Conservation (phyloP, 2,329 filamentous ascomycete species). For the Stachybotrys elegans region DNA sequence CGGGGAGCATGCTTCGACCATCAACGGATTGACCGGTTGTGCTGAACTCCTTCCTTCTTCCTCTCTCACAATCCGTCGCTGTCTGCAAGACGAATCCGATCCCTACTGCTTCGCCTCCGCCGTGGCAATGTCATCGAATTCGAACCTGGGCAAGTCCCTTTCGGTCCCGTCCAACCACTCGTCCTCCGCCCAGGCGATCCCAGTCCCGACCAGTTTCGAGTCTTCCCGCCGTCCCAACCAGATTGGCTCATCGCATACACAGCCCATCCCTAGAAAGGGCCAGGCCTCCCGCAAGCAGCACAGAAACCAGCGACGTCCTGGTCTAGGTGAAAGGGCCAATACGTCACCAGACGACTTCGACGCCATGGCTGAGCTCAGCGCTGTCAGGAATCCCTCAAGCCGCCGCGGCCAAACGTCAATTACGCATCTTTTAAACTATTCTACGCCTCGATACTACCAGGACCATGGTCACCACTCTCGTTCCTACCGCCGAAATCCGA, state of each 20-base stretch:
- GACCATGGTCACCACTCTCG: conserved; percentile 49
- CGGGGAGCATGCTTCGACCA: no score
- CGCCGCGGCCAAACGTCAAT: conserved; percentile 95
- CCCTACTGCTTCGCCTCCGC: no score
- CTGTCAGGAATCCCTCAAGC: conserved; percentile 52
- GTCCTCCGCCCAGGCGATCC: conserved; percentile 33
- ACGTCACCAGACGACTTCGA: conserved; percentile 67
- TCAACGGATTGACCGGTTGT: no score
- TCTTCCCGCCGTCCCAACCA: conserved; percentile 42
- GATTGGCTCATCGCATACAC: conserved; percentile 22
- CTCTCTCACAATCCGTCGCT: no score
- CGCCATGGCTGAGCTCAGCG: conserved; percentile 73
- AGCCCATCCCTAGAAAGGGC: conserved; percentile 60
- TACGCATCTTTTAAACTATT: conserved; percentile 92
- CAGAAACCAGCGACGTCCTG: conserved; percentile 71
- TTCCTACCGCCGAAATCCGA: conserved; percentile 64
- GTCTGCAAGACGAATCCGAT: no score
- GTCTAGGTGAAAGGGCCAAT: conserved; percentile 30
- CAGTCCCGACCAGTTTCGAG: conserved; percentile 44
- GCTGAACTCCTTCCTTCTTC: no score
- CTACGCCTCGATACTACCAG: conserved; percentile 66
- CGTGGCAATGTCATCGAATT: conserved; percentile 24
- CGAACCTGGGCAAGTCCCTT: conserved; percentile 45
- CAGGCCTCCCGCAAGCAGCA: conserved; percentile 79
- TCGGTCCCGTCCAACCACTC: conserved; percentile 37